Percentiles rank a stretch among this genome's conserved stretches.
Conservation (phyloP, 306 rosid species). For the Oxytropis ochrocephala region DNA sequence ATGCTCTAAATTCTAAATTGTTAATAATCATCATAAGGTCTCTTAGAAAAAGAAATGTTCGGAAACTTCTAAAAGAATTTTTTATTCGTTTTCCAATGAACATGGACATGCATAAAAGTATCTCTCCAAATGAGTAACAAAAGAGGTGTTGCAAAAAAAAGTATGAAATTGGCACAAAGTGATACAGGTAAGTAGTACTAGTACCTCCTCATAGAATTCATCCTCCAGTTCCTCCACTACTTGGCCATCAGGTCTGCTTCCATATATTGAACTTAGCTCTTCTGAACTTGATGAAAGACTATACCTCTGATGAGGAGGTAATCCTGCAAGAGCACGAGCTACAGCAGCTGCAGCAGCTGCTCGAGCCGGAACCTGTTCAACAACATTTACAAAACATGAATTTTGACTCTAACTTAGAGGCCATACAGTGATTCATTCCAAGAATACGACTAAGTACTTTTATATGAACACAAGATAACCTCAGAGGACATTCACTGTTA, state of each 20-base stretch:
- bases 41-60: slow-evolving; percentile 14
- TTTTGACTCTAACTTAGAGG: slow-evolving; percentile 1
- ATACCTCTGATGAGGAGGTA: slow-evolving; percentile 91
- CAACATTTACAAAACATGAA: slow-evolving; percentile 27
- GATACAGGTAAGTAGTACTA: slow-evolving; percentile 51
- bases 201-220: slow-evolving; percentile 90
- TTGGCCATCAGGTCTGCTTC: slow-evolving; percentile 49
- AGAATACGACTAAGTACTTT: background rate
- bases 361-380: slow-evolving; percentile 84
- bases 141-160: slow-evolving; percentile 24
- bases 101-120: background rate
- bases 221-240: slow-evolving; percentile 83
- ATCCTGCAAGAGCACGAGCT: slow-evolving; percentile 95
- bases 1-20: slow-evolving; percentile 10
- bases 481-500: background rate
- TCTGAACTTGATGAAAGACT: slow-evolving; percentile 81
- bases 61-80: slow-evolving; percentile 8
- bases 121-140: slow-evolving; percentile 12
- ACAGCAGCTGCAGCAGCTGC: slow-evolving; percentile 97
- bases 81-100: background rate
- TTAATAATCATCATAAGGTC: slow-evolving; percentile 3
- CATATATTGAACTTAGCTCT: slow-evolving; percentile 87
- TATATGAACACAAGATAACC: background rate
- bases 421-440: background rate
- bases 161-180: slow-evolving; percentile 24